phyloP scores from a whole-genome alignment of 1,284 basidiomycete genomes.

The Ceratobasidium sp. region DNA sequence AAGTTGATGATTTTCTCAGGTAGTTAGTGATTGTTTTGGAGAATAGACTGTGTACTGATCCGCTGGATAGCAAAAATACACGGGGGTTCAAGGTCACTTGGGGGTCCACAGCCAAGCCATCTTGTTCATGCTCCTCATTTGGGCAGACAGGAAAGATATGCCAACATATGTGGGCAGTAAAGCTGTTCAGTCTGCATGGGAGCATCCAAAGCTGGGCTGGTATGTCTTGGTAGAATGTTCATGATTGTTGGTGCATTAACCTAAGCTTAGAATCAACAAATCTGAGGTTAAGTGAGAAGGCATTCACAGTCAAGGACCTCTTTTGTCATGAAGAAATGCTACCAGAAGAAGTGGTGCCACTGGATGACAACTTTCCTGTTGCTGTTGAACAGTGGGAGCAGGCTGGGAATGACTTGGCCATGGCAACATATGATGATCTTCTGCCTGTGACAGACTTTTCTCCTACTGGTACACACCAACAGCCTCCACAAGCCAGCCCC shows the following conservation, averaged over 20 bases:
- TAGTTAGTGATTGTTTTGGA: background rate
- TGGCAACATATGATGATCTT: background rate
- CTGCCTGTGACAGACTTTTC: background rate
- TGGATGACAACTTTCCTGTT: conserved; percentile 9
- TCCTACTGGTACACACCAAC: background rate
- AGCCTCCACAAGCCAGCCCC: too few species aligned
- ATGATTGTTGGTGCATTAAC: background rate
- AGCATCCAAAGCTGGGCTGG: background rate
- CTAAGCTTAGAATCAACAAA: background rate
- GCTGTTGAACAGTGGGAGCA: background rate
- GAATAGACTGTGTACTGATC: background rate
- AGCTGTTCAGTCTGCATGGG: background rate
- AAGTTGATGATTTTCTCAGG: background rate
- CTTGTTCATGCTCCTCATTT: background rate
- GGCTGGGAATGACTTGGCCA: background rate
- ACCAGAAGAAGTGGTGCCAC: background rate
- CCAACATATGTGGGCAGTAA: background rate
- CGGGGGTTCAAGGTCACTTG: background rate
- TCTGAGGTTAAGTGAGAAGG: background rate
- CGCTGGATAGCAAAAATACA: background rate
- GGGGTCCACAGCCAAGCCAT: background rate
- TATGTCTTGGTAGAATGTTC: background rate
- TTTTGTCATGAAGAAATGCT: background rate
- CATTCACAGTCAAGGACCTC: background rate
- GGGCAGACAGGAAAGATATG: conserved; percentile 9